phyloP scores from a whole-genome alignment of 257 asterid species.

The Solanum rostratum region DNA sequence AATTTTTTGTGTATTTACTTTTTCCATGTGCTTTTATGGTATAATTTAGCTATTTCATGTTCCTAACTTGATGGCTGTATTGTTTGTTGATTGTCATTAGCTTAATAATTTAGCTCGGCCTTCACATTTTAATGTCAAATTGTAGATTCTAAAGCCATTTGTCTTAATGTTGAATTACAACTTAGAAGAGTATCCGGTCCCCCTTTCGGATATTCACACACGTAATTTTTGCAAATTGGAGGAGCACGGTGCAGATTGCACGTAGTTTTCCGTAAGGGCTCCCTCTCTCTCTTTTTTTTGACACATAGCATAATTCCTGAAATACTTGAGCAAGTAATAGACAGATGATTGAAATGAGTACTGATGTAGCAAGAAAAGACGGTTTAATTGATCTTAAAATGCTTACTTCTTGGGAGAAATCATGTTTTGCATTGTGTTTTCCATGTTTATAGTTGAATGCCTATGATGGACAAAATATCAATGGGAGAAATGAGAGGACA shows the following conservation, averaged over 20 bases:
- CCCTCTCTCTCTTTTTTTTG: neutral
- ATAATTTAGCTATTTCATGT: neutral
- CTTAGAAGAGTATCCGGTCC: neutral
- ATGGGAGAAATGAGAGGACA: neutral
- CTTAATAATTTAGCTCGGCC: neutral
- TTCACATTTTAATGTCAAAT: neutral
- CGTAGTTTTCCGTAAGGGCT: neutral
- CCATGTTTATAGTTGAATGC: neutral
- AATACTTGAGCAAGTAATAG: neutral
- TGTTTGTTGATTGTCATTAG: neutral
- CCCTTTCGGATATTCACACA: neutral
- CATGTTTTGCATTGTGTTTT: neutral
- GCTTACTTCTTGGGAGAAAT: neutral
- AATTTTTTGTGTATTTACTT: neutral
- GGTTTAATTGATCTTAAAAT: neutral
- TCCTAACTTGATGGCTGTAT: neutral
- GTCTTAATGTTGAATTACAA: neutral
- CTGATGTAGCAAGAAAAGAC: neutral
- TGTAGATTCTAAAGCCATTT: neutral
- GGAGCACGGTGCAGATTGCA: neutral
- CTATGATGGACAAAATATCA: neutral
- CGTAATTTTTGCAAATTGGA: neutral
- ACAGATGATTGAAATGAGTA: neutral
- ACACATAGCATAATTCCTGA: rapidly evolving
- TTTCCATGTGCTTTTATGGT: neutral